Percentiles rank a stretch among this genome's conserved stretches.
Evolutionary conservation across 345 rosid species (phyloP).

Genomic region (Pugionium cornutum): DNA sequence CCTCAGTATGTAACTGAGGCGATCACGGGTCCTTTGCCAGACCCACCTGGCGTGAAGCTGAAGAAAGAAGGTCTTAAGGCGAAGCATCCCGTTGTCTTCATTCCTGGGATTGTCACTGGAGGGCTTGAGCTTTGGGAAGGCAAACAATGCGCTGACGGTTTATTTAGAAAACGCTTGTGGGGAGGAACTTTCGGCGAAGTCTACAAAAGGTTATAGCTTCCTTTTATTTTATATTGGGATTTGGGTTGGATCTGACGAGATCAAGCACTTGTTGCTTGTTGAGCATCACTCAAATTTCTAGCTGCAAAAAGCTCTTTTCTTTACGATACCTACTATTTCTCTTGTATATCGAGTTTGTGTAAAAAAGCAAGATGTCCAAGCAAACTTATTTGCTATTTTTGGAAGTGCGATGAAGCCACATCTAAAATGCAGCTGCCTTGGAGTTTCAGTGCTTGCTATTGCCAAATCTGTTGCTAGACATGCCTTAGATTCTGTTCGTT

Average conservation of each 20-base stretch:
- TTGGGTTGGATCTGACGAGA: no score
- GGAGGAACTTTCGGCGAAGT: conserved; percentile 99
- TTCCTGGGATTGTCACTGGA: conserved; percentile 92
- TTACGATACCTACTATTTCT: no score
- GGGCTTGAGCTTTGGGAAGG: conserved; percentile 99
- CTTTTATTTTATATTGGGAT: not conserved
- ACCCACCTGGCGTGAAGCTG: conserved; percentile 85
- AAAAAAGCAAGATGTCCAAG: not conserved
- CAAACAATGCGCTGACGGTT: conserved; percentile 77
- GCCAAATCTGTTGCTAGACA: conserved; percentile 12
- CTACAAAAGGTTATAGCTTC: conserved; percentile 65
- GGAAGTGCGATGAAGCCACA: not conserved
- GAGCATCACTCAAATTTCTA: no score
- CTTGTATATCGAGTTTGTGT: no score
- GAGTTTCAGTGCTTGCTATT: not conserved
- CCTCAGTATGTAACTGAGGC: conserved; percentile 90
- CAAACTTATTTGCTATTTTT: conserved; percentile 5
- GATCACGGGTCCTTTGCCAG: conserved; percentile 89
- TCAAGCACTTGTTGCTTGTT: no score
- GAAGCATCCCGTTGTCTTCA: conserved; percentile 87
- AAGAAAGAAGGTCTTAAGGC: conserved; percentile 78
- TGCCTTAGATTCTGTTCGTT: not conserved
- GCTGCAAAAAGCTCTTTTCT: no score
- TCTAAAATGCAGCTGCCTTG: conserved; percentile 1
- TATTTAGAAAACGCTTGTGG: conserved; percentile 94